Conservation (phyloP, 2,329 filamentous ascomycete species). For the Myriosclerotinia scirpicola region DNA sequence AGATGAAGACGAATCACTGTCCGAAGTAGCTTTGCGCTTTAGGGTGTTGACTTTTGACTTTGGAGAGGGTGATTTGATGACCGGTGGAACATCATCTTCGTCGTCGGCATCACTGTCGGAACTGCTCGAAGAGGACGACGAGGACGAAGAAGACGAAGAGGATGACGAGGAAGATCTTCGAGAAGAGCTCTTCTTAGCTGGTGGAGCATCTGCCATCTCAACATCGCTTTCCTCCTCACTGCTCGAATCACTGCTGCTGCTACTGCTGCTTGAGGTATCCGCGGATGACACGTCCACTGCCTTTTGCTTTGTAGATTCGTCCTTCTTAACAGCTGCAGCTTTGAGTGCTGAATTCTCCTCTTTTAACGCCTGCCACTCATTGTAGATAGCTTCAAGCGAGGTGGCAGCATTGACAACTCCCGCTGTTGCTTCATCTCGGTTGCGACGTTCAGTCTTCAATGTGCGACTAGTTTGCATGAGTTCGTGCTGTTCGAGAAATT, state of each 20-base stretch:
- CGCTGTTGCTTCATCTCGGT: constrained; percentile 41
- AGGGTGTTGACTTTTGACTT: constrained; percentile 45
- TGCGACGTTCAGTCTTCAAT: constrained; percentile 62
- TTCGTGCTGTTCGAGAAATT: constrained; percentile 66
- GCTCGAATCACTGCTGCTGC: constrained; percentile 37
- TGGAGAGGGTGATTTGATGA: constrained; percentile 33
- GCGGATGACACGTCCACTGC: constrained; percentile 29
- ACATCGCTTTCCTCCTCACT: constrained; percentile 41
- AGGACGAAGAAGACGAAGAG: constrained; percentile 41
- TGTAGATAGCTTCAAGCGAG: constrained; percentile 42
- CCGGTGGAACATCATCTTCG: constrained; percentile 44
- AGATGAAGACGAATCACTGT: constrained; percentile 30
- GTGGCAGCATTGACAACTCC: constrained; percentile 46
- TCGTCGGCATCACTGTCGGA: constrained; percentile 54
- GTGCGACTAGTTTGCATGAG: constrained; percentile 60
- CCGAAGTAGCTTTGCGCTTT: constrained; percentile 55
- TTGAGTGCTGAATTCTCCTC: constrained; percentile 24
- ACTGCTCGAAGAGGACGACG: constrained; percentile 43
- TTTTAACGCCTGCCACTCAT: constrained; percentile 44
- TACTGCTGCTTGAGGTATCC: constrained; percentile 35
- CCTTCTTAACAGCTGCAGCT: constrained; percentile 19
- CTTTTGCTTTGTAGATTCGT: constrained; percentile 29
- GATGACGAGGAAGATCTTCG: constrained; percentile 42
- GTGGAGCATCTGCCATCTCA: constrained; percentile 41
- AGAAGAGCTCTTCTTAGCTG: constrained; percentile 37